phyloP scores from a whole-genome alignment of 441 rosid genomes.

The Pelargonium cotyledonis region DNA sequence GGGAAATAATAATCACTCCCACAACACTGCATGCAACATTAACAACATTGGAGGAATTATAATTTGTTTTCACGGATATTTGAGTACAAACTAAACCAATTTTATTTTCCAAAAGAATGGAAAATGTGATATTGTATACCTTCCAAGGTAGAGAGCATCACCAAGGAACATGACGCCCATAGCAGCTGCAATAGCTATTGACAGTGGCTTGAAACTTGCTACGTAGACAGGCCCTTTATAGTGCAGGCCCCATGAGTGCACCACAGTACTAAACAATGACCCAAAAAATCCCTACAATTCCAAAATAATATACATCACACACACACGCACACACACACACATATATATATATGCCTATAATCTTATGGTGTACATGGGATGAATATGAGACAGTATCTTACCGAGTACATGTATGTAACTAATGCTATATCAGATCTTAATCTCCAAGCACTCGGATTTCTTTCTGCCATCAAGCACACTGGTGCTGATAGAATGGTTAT shows the following conservation, averaged over 20 bases:
- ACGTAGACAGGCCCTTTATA: not conserved
- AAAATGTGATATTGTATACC: no score
- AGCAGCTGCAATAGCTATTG: not conserved
- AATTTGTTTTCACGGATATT: no score
- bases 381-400: no score
- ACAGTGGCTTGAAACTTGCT: not conserved
- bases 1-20: no score
- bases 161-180: not conserved
- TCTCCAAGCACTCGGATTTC: not conserved
- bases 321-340: no score
- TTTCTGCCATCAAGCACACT: not conserved
- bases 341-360: no score
- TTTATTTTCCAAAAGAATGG: no score
- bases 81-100: no score
- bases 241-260: not conserved
- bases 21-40: no score
- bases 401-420: not conserved
- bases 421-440: not conserved
- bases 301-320: not conserved
- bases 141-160: not conserved
- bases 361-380: no score
- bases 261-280: not conserved
- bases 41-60: no score
- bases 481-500: not conserved
- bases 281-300: not conserved